Base-by-base conservation (phyloP, 805 yeast genomes). In the Ogataea trehaloabstinens region DNA sequence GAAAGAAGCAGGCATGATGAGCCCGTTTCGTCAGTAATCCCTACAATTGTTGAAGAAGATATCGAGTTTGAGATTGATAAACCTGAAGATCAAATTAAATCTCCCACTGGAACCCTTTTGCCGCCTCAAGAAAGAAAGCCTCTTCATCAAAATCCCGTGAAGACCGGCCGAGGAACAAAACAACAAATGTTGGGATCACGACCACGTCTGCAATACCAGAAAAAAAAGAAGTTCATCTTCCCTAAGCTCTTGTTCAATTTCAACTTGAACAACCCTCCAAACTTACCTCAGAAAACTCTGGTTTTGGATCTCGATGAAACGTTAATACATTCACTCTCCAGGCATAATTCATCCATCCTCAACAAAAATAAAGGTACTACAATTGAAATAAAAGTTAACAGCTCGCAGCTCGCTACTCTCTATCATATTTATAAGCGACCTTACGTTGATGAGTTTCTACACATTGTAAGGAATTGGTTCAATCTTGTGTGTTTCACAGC, bases 271-370 rank as follows among this genome's bases (percentile, higher is more conserved):
- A 41, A 49, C 22, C 68, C 68, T 2, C 67, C 68, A 6, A 38
- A 44, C 10, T 27, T 62, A 29, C 56, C 59, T 6, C 46, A 34
- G 48, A 89, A 88, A 55, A 82, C 88, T 0, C 70, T 93, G 21
- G 85, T 93, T 1, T 68, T 93, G 18, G 99, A 93, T 58, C 73
- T 93, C 21, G 99, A 91, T 62, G 99, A 93, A 56, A 93, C 99
- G 0, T 67, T 93, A 40, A 89, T 93, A 40, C 99, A 93, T 59
- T 89, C 98, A 2, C 71, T 89, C 40, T 80, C 95, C 4, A 71
- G 95, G 41, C 78, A 74, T 19, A 71, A 76, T 31, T 61, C 67
- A 1, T 60, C 67, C 3, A 56, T 61, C 1, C 42, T 62, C 15
- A 76, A 76, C 5, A 63, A 76, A 34, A 60, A 71, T 6, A 58